These are phyloP conservation scores for Babjeviella inositovora DNA, from an alignment of 805 yeast species.

Conservation along the genomic window DNA sequence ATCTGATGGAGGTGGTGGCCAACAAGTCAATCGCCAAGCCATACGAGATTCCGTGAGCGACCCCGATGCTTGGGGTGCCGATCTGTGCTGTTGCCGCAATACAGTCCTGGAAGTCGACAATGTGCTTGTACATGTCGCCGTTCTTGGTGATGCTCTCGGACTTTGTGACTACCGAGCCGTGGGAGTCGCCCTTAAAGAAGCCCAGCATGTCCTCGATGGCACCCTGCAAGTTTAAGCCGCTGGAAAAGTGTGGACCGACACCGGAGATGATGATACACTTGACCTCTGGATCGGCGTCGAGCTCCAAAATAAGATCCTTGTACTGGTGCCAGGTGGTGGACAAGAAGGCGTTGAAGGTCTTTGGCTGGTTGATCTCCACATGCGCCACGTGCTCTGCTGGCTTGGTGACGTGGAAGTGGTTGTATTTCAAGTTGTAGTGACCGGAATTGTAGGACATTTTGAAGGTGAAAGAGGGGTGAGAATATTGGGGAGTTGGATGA, in stretches of 20 bases:
- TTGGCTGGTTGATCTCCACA: constrained; percentile 47
- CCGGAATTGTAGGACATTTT: too few species aligned
- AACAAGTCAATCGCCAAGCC: constrained; percentile 63
- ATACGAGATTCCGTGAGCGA: constrained; percentile 45
- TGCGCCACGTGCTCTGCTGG: constrained; percentile 32
- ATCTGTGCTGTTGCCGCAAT: constrained; percentile 30
- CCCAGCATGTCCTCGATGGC: constrained; percentile 1
- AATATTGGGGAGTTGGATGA: too few species aligned
- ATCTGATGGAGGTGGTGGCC: constrained; percentile 38
- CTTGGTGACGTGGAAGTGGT: constrained; percentile 18
- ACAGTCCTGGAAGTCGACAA: constrained; percentile 42
- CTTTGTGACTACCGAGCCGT: constrained; percentile 3
- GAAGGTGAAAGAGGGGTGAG: too few species aligned
- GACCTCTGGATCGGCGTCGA: constrained; percentile 26
- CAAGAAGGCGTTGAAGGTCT: constrained; percentile 36
- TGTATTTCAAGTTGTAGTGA: constrained; percentile 6
- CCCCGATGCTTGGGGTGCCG: constrained; percentile 45
- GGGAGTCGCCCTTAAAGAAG: constrained; percentile 5
- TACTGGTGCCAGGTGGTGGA: constrained; percentile 38
- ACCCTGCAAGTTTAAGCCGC: constrained; percentile 48
- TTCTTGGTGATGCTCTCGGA: constrained; percentile 9
- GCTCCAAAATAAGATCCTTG: constrained; percentile 22
- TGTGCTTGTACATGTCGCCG: constrained; percentile 14
- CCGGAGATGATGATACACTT: constrained; percentile 43
- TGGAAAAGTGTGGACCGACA: constrained; percentile 35